A percentile compares a stretch with the other conserved stretches of the same genome.
phyloP scores from a whole-genome alignment of 139 green algal species.

The Astrephomene gubernaculifera region DNA sequence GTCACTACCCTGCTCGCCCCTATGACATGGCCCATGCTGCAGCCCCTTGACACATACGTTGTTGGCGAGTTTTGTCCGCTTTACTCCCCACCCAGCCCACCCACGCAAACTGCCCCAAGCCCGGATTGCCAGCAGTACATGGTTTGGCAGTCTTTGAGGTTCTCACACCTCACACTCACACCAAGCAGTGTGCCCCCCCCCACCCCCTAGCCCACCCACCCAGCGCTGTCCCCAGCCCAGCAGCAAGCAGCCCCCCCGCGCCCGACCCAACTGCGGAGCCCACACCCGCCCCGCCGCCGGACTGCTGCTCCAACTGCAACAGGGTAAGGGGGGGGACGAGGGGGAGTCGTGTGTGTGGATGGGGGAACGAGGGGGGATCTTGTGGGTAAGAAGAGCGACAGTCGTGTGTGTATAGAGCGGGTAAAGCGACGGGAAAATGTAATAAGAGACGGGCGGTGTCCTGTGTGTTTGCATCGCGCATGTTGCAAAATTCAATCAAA shows the following conservation, averaged over 20 bases:
- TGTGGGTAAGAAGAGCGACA: background rate
- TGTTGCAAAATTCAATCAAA: too few species aligned
- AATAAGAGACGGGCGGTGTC: background rate
- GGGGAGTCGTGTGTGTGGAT: background rate
- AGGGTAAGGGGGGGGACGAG: background rate
- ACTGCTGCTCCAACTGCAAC: background rate
- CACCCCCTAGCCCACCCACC: background rate
- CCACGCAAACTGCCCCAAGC: background rate
- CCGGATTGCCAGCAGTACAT: background rate
- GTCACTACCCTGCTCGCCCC: too few species aligned
- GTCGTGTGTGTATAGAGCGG: background rate
- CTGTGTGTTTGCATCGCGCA: background rate
- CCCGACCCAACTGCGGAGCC: slow-evolving; percentile 14
- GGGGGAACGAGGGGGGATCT: background rate
- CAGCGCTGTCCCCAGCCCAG: background rate
- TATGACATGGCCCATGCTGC: too few species aligned
- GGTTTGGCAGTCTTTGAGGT: background rate
- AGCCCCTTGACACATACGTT: background rate
- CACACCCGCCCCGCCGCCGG: background rate
- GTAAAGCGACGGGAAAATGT: background rate
- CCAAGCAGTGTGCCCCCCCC: background rate
- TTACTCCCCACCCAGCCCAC: background rate
- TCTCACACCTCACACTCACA: background rate
- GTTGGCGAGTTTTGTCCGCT: background rate
- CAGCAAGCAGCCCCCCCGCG: background rate